Percentiles rank a stretch among this genome's conserved stretches.
Evolutionary conservation across 768 basidiomycete genomes (phyloP).

Genomic region (Hydnum rufescens): DNA sequence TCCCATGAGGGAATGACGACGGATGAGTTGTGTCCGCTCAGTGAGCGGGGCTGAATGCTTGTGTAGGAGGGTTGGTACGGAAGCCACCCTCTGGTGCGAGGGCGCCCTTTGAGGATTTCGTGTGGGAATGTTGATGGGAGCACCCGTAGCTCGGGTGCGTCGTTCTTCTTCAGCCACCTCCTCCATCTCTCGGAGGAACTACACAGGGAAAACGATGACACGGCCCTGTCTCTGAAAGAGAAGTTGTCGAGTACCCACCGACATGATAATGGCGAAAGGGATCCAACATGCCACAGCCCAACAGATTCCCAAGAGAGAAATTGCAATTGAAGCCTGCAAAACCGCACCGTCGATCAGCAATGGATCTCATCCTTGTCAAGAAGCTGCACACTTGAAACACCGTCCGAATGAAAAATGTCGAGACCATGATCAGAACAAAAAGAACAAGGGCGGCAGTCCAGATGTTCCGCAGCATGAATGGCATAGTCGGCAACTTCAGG

Average conservation of each 20-base stretch:
- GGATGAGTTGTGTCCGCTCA: conserved; percentile 19
- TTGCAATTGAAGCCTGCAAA: conserved; percentile 55
- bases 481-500: conserved; percentile 71
- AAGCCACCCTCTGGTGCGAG: conserved; percentile 18
- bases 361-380: too few species aligned
- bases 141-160: not conserved
- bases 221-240: not conserved
- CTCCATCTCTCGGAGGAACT: conserved; percentile 61
- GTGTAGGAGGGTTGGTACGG: conserved; percentile 16
- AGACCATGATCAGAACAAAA: conserved; percentile 55
- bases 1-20: conserved; percentile 21
- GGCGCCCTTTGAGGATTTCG: conserved; percentile 18
- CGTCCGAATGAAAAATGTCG: conserved; percentile 71
- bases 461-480: conserved; percentile 79
- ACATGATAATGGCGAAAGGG: conserved; percentile 95
- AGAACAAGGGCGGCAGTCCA: conserved; percentile 78
- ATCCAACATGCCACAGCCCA: conserved; percentile 99
- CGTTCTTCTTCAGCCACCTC: conserved; percentile 15
- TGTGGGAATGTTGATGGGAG: too few species aligned
- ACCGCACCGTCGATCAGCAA: not conserved
- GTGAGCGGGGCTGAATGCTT: conserved; percentile 9
- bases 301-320: conserved; percentile 74
- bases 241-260: conserved; percentile 27
- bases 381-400: conserved; percentile 53
- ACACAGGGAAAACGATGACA: conserved; percentile 1